Base-by-base conservation (phyloP, 2,329 filamentous ascomycete genomes). In the Botrytis byssoidea region DNA sequence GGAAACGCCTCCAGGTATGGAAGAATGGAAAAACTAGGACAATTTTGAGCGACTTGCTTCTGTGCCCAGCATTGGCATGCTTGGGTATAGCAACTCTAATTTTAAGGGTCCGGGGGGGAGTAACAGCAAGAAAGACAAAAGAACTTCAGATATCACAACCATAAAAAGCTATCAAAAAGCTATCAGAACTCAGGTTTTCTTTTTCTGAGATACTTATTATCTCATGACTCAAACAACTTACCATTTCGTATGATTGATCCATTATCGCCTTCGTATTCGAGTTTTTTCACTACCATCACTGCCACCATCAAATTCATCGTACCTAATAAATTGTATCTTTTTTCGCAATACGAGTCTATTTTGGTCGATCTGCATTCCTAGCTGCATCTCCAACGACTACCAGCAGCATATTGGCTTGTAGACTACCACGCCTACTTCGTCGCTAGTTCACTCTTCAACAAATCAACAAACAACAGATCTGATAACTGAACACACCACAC, bases 321-420 rank as follows among this genome's bases (percentile, higher is more conserved):
- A 7, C 48, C 48, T 55, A n/a, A 55, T n/a, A 61, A 10, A 57
- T 57, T 25, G 32, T 37, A 35, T 32, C 59, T 7, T 37, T 48
- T 48, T 35, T 48, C 64, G 44, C 29, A 66, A 66, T 51, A 66
- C 64, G 64, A 66, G 65, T 55, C 44, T 67, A 67, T 55, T 67
- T 67, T 67, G 44, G 65, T 67, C 32, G 7, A 10, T 55, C 37
- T 67, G 65, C 65, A 67, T 67, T 67, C 65, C 35, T 55, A 29
- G 48, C 32, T 29, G 12, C 40, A 64, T n/a, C 60, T n/a, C 37
- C 25, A 42, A 40, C 60, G 22, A 40, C 37, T 14, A 25, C 29
- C 32, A 57, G 3, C 51, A 29, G n/a, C 51, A 29, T 29, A n/a
- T 29, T 57, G n/a, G 51, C 51, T 29, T 57, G 51, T 16, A 29